Evolutionary conservation across 805 yeast genomes (phyloP).

Genomic region (Isabelozyma pseudorhagii): DNA sequence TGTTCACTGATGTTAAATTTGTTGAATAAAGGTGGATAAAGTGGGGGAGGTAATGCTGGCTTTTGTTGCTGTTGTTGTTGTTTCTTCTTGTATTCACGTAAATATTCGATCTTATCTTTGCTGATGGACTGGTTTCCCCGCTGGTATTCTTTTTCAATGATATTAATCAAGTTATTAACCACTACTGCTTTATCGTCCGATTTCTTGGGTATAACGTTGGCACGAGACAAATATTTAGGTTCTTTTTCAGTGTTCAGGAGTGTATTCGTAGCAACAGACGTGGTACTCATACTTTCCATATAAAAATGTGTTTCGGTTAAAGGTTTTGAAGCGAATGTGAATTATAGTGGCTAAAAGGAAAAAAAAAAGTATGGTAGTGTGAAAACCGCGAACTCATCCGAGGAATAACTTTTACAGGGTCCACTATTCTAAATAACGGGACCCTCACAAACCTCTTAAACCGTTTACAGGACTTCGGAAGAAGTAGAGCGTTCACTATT

Average conservation of each 20-base stretch:
- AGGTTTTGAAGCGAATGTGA: background rate
- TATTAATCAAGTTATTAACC: slow-evolving; percentile 1
- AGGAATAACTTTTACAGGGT: background rate
- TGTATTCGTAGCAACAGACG: background rate
- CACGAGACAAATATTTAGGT: background rate
- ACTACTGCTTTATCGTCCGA: background rate
- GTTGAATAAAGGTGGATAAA: slow-evolving; percentile 1
- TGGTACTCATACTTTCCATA: background rate
- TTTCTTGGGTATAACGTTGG: background rate
- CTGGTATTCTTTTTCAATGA: slow-evolving; percentile 1
- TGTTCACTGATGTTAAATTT: background rate
- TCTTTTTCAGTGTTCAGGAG: background rate
- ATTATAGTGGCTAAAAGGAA: background rate
- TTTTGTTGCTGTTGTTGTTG: background rate
- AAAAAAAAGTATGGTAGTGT: background rate
- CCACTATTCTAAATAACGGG: too few species aligned
- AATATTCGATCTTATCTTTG: background rate
- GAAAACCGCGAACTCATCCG: background rate
- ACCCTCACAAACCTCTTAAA: too few species aligned
- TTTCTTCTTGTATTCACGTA: background rate
- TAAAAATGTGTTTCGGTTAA: background rate
- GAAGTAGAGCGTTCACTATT: too few species aligned
- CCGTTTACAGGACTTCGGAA: too few species aligned
- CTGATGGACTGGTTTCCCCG: slow-evolving; percentile 1
- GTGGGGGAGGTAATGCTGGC: slow-evolving; percentile 1